Evolutionary conservation across 192 early-diverging fungal species (phyloP).

Genomic region (Spizellomyces sp.): DNA sequence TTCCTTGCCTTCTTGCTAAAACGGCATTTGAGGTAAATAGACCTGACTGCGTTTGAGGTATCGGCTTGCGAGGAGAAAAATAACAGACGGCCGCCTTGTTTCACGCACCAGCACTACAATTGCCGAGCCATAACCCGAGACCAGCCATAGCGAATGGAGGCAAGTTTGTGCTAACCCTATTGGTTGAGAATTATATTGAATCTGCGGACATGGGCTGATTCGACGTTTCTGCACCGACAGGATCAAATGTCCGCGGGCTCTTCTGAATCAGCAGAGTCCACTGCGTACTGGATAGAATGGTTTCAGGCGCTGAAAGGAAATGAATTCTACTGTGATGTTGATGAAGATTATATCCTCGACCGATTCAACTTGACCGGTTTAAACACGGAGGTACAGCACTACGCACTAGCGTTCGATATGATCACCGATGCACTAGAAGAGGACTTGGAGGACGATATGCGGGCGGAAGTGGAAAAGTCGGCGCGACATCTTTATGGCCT

Average conservation of each 20-base stretch:
- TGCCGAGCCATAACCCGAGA: too few species aligned
- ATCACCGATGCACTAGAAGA: conserved; percentile 87
- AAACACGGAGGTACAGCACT: conserved; percentile 86
- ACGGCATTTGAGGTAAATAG: too few species aligned
- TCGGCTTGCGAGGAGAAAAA: too few species aligned
- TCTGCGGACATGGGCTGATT: too few species aligned
- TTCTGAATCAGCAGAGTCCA: conserved; percentile 27
- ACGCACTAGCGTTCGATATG: conserved; percentile 85
- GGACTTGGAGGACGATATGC: conserved; percentile 68
- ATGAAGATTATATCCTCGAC: conserved; percentile 96
- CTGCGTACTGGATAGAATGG: conserved; percentile 90
- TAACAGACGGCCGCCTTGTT: too few species aligned
- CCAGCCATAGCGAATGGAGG: too few species aligned
- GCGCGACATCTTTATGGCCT: conserved; percentile 95
- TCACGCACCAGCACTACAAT: too few species aligned
- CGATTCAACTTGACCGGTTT: conserved; percentile 97
- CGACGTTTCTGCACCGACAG: background rate
- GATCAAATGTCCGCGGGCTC: conserved; percentile 31
- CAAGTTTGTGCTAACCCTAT: too few species aligned
- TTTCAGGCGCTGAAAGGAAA: conserved; percentile 90
- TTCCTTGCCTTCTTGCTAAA: too few species aligned
- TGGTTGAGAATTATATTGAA: too few species aligned
- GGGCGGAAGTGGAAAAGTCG: conserved; percentile 82
- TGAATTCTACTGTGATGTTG: conserved; percentile 98
- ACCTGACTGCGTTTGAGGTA: too few species aligned